These are phyloP conservation scores for Gorgonomyces haynaldii DNA, from an alignment of 192 early-diverging fungal species.

Conservation along the genomic window DNA sequence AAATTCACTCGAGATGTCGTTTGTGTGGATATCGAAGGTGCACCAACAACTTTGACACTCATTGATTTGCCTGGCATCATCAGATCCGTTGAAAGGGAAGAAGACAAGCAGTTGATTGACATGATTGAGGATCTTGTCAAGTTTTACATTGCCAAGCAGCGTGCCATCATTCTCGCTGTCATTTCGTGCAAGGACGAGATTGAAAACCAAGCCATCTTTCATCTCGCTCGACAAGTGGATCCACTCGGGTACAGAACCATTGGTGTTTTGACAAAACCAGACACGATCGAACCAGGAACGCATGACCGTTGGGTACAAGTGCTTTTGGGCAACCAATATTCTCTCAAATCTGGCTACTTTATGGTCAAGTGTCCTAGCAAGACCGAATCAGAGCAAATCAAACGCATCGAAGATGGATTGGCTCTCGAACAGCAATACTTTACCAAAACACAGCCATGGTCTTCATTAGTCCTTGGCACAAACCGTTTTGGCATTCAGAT, in stretches of 20 bases:
- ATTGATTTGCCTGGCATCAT: conserved; percentile 55
- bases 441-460: conserved; percentile 18
- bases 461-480: conserved; percentile 14
- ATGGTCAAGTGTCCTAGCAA: conserved; percentile 40
- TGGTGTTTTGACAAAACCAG: conserved; percentile 52
- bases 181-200: conserved; percentile 51
- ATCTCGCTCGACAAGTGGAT: conserved; percentile 40
- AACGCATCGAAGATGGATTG: conserved; percentile 21
- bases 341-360: conserved; percentile 39
- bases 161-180: conserved; percentile 43
- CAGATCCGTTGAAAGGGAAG: conserved; percentile 23
- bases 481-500: conserved; percentile 32
- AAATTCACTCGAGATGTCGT: conserved; percentile 40
- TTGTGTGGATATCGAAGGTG: conserved; percentile 40
- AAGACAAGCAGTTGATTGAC: conserved; percentile 31
- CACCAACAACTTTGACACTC: conserved; percentile 39
- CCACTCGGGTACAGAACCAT: conserved; percentile 37
- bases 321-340: conserved; percentile 32
- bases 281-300: conserved; percentile 42
- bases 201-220: conserved; percentile 44
- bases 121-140: conserved; percentile 36
- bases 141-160: conserved; percentile 31
- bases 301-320: conserved; percentile 39
- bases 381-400: conserved; percentile 17
- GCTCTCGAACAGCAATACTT: conserved; percentile 26